Evolutionary conservation across 768 basidiomycete genomes (phyloP), one percentile per base, ranked within the genome.

Genomic region (Lactifluus subvellereus): DNA sequence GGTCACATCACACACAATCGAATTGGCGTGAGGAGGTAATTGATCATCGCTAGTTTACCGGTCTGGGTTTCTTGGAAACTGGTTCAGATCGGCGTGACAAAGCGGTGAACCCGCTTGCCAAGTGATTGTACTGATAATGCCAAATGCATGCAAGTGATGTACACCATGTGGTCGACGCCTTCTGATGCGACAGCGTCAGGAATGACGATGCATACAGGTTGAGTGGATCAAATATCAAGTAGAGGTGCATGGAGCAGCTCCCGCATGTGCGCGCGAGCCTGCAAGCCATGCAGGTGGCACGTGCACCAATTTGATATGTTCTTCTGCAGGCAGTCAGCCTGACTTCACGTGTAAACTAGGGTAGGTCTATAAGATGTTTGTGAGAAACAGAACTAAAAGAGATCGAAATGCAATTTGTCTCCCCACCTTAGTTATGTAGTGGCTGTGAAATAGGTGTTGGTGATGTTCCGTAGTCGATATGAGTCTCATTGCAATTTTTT

Each of bases 211-310:
- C 2, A 18, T 11, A 43, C 40, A 33, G 38, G 22, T 35, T 27
- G 47, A 27, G 22, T 37, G 22, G 35, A 22, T 33, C 42, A 45
- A 45, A 7, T 43, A 18, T 33, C 33, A 52, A 20, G 10, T 22
- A 33, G 37, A 33, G 6, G 42, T 30, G 58, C 40, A 20, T 35
- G 40, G 9, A 51, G n/a, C 33, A 57, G 38, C n/a, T 49, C 38
- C 20, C 37, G 32, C 42, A 27, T 50, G 53, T 6, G 47, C 4
- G 40, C 40, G 14, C 2, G 38, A 35, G 60, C 22, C 33, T 32
- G 32, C 27, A 11, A 6, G 33, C 42, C 55, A 53, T 22, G 56
- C 61, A 58, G 50, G 33, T 45, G 43, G 56, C 50, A 58, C 61
- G 50, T 62, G 61, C 50, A 35, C 61, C 14, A 55, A 27, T 50